Percentiles rank a stretch among this genome's conserved stretches.
These are phyloP conservation scores for Spiraea crenata DNA, from an alignment of 331 rosid genomes.

Conservation along the genomic window DNA sequence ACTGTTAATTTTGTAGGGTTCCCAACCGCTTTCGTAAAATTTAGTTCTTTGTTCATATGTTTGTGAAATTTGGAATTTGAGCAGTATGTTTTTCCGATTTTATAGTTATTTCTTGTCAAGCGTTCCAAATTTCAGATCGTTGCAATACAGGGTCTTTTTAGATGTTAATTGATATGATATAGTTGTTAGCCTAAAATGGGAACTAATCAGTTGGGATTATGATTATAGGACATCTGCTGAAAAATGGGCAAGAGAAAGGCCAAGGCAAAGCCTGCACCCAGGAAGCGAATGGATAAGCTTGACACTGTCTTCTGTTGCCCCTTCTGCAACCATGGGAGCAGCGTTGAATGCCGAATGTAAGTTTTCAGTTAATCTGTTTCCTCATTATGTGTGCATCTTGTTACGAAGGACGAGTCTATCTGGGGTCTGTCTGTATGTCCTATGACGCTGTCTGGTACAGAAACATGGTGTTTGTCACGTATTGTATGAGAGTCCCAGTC, in stretches of 20 bases:
- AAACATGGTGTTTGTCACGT: background rate
- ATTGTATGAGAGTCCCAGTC: too few species aligned
- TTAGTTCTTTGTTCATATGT: background rate
- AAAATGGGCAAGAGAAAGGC: conserved; percentile 95
- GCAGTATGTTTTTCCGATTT: background rate
- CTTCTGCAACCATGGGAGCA: conserved; percentile 94
- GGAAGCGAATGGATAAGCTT: conserved; percentile 95
- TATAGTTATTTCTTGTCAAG: background rate
- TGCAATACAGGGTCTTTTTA: background rate
- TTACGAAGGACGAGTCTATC: background rate
- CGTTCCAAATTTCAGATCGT: background rate
- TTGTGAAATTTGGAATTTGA: background rate
- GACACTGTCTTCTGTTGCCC: conserved; percentile 98
- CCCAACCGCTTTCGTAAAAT: background rate
- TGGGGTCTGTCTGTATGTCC: background rate
- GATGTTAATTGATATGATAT: background rate
- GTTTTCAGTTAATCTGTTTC: conserved; percentile 16
- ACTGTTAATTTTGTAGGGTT: background rate
- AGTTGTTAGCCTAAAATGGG: background rate
- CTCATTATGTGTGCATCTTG: background rate
- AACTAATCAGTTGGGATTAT: background rate
- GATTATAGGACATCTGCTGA: conserved; percentile 7
- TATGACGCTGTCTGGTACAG: background rate
- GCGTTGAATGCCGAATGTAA: conserved; percentile 95
- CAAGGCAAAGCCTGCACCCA: conserved; percentile 94